Percentiles rank a stretch among this genome's conserved stretches.
These are phyloP conservation scores for Crithidia mellificae DNA, from an alignment of 208 protist species.

Conservation along the genomic window DNA sequence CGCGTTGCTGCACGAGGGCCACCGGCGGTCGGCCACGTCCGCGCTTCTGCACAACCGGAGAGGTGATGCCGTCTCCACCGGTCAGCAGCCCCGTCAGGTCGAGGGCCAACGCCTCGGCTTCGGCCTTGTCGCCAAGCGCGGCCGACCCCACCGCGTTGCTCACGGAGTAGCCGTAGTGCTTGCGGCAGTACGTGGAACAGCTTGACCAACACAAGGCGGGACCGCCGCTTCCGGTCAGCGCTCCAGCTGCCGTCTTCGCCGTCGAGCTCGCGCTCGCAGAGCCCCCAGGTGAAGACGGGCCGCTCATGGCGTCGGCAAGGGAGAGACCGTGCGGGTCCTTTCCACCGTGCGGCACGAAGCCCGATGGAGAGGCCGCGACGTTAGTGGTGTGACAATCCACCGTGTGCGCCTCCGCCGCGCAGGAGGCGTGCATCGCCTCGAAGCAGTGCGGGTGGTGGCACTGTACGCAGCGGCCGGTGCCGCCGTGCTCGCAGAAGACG, in stretches of 20 bases:
- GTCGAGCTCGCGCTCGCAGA: neutral
- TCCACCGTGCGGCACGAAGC: neutral
- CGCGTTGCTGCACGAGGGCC: constrained; percentile 37
- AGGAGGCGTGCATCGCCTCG: constrained; percentile 72
- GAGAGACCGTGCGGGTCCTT: neutral
- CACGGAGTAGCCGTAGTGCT: constrained; percentile 54
- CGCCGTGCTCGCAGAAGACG: constrained; percentile 56
- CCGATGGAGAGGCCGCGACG: neutral
- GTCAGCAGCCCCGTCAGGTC: constrained; percentile 51
- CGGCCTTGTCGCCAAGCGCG: constrained; percentile 39
- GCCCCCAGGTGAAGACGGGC: neutral
- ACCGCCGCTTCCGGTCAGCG: no score
- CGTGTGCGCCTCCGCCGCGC: constrained; percentile 57
- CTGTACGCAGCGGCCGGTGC: constrained; percentile 37
- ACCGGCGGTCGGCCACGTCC: constrained; percentile 51
- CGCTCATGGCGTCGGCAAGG: neutral
- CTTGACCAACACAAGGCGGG: constrained; percentile 35
- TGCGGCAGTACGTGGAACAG: constrained; percentile 64
- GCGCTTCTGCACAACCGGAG: constrained; percentile 35
- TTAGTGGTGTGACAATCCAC: constrained; percentile 48
- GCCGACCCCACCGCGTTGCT: constrained; percentile 38
- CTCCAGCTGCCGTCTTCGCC: no score
- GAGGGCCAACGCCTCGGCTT: constrained; percentile 41
- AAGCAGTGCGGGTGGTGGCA: constrained; percentile 71
- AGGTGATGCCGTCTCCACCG: constrained; percentile 22